Evolutionary conservation across 768 basidiomycete genomes (phyloP).

Genomic region (Asterophora parasitica): DNA sequence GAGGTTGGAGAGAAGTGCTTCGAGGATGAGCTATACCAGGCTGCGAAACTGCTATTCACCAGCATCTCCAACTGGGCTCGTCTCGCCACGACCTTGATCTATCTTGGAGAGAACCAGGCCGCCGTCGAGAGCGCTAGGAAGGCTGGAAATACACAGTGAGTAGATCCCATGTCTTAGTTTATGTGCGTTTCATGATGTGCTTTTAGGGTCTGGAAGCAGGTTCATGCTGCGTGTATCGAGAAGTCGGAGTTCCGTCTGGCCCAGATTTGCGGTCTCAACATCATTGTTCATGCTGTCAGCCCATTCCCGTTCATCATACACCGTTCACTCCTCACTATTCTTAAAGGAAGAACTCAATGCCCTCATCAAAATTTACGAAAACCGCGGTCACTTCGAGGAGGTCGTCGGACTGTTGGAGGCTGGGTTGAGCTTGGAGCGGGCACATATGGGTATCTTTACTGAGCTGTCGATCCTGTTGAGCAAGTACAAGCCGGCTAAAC

Average conservation of each 20-base stretch:
- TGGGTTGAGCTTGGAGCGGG: conserved; percentile 92
- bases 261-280: conserved; percentile 98
- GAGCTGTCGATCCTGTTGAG: conserved; percentile 88
- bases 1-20: conserved; percentile 99
- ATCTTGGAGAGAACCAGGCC: conserved; percentile 95
- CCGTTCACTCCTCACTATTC: conserved; percentile 6
- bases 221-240: conserved; percentile 97
- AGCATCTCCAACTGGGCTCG: conserved; percentile 99
- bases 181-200: conserved; percentile 10
- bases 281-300: conserved; percentile 84
- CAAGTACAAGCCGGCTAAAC: conserved; percentile 91
- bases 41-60: conserved; percentile 90
- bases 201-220: conserved; percentile 97
- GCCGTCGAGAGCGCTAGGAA: conserved; percentile 99
- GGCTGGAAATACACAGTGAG: conserved; percentile 96
- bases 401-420: conserved; percentile 89
- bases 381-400: conserved; percentile 91
- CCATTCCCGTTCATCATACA: not conserved
- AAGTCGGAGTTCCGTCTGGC: conserved; percentile 96
- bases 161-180: conserved; percentile 7
- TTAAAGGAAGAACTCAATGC: conserved; percentile 70
- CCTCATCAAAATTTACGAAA: conserved; percentile 81
- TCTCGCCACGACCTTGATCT: conserved; percentile 95
- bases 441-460: conserved; percentile 99
- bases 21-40: conserved; percentile 96